Evolutionary conservation across 768 basidiomycete genomes (phyloP).

Genomic region (Obba rivulosa): DNA sequence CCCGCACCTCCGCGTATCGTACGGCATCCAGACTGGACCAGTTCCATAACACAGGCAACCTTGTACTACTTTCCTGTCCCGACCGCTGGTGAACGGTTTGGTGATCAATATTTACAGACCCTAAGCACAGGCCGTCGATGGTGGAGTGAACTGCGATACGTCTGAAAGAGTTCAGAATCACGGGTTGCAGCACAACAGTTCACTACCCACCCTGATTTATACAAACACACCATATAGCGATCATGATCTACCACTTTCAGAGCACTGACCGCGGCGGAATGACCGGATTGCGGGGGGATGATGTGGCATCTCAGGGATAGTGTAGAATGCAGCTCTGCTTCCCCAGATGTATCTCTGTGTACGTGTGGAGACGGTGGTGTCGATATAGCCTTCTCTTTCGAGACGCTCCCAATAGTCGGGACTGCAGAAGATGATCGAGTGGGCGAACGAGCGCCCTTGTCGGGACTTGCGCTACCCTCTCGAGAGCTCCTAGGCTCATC

Average conservation of each 20-base stretch:
- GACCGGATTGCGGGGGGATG: constrained; percentile 41
- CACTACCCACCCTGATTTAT: constrained; percentile 55
- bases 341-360: constrained; percentile 17
- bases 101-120: constrained; percentile 27
- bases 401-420: not conserved
- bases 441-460: not conserved
- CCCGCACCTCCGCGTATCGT: constrained; percentile 23
- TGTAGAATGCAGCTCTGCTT: constrained; percentile 18
- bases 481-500: constrained; percentile 21
- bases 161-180: constrained; percentile 31
- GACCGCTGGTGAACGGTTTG: constrained; percentile 20
- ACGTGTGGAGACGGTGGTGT: constrained; percentile 23
- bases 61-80: constrained; percentile 24
- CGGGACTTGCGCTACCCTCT: no score
- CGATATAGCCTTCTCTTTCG: constrained; percentile 14
- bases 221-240: constrained; percentile 46
- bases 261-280: constrained; percentile 37
- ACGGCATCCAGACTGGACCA: constrained; percentile 30
- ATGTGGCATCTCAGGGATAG: constrained; percentile 29
- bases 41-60: constrained; percentile 22
- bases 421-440: not conserved
- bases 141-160: constrained; percentile 48
- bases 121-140: constrained; percentile 42
- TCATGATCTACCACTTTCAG: constrained; percentile 41
- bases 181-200: not conserved